Percentiles rank a stretch among this genome's conserved stretches.
Conservation (phyloP, 2,329 filamentous ascomycete genomes). For the Microsporum ferrugineum region DNA sequence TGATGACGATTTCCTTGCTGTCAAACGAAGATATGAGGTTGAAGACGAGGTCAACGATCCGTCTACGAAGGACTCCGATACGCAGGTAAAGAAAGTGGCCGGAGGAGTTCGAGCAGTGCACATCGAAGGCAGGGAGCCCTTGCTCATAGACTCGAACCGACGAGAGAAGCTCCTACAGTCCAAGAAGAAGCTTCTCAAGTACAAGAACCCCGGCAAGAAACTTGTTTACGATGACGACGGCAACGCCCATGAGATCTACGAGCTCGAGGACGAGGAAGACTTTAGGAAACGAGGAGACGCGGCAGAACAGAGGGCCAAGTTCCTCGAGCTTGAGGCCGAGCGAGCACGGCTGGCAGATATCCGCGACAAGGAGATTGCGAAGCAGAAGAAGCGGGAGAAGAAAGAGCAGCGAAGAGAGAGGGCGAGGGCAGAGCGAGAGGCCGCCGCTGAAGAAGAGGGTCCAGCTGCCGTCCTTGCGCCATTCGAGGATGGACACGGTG, state of each 20-base stretch:
- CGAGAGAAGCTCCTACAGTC: constrained; percentile 89
- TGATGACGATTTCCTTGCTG: constrained; percentile 71
- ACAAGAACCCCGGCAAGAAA: constrained; percentile 75
- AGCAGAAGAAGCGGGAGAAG: constrained; percentile 53
- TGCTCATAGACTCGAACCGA: constrained; percentile 86
- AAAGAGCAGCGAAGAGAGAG: constrained; percentile 34
- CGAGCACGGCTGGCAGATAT: constrained; percentile 65
- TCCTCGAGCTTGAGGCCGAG: constrained; percentile 63
- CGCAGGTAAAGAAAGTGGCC: constrained; percentile 17
- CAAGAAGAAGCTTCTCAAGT: constrained; percentile 87
- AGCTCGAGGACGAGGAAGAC: constrained; percentile 71
- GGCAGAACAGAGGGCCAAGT: constrained; percentile 62
- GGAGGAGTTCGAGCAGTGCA: constrained; percentile 32
- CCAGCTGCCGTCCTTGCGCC: constrained; percentile 25
- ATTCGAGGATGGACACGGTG: constrained; percentile 16
- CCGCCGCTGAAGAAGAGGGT: constrained; percentile 17
- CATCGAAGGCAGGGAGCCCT: constrained; percentile 54
- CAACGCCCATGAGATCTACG: constrained; percentile 71
- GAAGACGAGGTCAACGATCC: constrained; percentile 46
- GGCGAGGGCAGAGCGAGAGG: constrained; percentile 28
- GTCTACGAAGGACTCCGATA: constrained; percentile 27
- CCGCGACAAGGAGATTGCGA: constrained; percentile 69
- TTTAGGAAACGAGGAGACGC: constrained; percentile 66
- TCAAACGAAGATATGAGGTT: constrained; percentile 75
- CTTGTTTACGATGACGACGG: constrained; percentile 89